phyloP scores from a whole-genome alignment of 208 protist species.

The Wallacemonas sp. region DNA sequence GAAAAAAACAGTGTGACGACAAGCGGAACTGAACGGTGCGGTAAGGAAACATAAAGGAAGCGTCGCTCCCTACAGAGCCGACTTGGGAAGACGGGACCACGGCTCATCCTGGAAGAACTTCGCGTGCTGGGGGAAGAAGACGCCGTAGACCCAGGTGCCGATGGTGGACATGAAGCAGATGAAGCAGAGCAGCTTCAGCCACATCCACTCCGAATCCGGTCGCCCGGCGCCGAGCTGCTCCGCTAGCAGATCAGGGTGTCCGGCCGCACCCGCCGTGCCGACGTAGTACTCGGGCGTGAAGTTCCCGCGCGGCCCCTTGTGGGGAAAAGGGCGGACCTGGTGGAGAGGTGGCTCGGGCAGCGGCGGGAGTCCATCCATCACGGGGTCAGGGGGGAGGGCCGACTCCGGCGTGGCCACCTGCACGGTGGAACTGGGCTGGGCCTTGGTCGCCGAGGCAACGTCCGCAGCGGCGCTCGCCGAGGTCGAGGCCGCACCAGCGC shows the following conservation, averaged over 20 bases:
- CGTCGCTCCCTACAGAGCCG: conserved; percentile 1
- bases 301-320: conserved; percentile 49
- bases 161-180: conserved; percentile 71
- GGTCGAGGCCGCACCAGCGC: background rate
- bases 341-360: conserved; percentile 16
- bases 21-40: background rate
- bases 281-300: conserved; percentile 62
- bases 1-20: background rate
- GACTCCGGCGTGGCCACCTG: background rate
- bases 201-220: conserved; percentile 83
- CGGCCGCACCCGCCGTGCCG: conserved; percentile 33
- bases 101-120: conserved; percentile 90
- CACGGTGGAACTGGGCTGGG: conserved; percentile 9
- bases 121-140: conserved; percentile 75
- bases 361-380: conserved; percentile 19
- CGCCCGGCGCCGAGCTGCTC: conserved; percentile 46
- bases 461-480: background rate
- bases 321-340: conserved; percentile 31
- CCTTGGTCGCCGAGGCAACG: background rate
- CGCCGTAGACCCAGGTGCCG: conserved; percentile 66
- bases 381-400: conserved; percentile 4
- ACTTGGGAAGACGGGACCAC: conserved; percentile 60
- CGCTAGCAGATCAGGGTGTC: conserved; percentile 68
- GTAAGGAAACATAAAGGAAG: background rate
- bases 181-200: conserved; percentile 82